Conservation (phyloP, 352 stramenopile genomes). For the Pythium rhizo-oryzae region DNA sequence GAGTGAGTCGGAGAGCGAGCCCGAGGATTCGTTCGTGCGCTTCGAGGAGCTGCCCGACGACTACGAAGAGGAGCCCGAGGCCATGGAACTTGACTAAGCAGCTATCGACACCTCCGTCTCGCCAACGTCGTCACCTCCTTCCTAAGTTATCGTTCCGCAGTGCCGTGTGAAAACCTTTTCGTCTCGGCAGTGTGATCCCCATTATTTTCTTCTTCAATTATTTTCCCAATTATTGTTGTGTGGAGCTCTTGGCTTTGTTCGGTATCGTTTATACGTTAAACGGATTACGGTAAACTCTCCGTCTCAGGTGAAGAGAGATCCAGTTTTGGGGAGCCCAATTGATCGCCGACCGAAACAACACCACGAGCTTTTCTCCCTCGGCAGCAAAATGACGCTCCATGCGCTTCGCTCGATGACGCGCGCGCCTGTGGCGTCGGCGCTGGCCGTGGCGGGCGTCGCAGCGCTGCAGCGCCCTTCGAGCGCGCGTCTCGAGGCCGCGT, state of each 20-base stretch:
- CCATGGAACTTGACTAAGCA: slow-evolving; percentile 73
- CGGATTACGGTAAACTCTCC: slow-evolving; percentile 10
- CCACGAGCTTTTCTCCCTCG: too few relatives aligned
- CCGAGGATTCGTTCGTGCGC: slow-evolving; percentile 50
- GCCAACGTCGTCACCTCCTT: not conserved
- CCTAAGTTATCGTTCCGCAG: not conserved
- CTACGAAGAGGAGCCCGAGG: slow-evolving; percentile 47
- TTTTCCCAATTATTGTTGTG: not conserved
- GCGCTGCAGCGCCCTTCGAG: not conserved
- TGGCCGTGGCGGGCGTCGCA: slow-evolving; percentile 20
- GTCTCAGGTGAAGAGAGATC: slow-evolving; percentile 19
- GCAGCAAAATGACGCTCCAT: not conserved
- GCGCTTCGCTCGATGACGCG: slow-evolving; percentile 22
- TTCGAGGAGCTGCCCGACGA: slow-evolving; percentile 76
- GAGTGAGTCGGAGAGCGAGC: slow-evolving; percentile 20
- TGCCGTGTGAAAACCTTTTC: too few relatives aligned
- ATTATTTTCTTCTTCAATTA: slow-evolving; percentile 12
- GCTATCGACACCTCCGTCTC: not conserved
- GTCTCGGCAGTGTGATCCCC: too few relatives aligned
- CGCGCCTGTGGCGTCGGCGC: slow-evolving; percentile 22
- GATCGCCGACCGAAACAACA: too few relatives aligned
- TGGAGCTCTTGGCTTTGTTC: not conserved
- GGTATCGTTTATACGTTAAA: not conserved
- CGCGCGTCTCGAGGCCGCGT: slow-evolving; percentile 27
- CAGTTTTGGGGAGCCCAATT: slow-evolving; percentile 1